phyloP scores from a whole-genome alignment of 768 basidiomycete genomes.

The Sarcodon sp. region DNA sequence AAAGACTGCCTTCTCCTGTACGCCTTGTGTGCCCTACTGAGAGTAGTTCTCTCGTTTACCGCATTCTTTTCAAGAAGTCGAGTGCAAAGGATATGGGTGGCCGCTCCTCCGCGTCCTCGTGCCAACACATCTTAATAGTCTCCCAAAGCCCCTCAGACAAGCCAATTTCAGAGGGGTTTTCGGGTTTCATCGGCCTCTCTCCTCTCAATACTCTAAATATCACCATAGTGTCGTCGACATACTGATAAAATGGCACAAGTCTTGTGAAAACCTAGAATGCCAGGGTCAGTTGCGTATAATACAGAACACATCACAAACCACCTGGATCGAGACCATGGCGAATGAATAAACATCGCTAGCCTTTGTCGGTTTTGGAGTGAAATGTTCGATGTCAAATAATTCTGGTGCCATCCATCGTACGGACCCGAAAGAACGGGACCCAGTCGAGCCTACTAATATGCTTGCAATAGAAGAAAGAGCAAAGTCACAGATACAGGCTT shows the following conservation, averaged over 20 bases:
- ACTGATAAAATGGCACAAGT: background rate
- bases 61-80: too few species aligned
- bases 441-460: background rate
- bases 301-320: too few species aligned
- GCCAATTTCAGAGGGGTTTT: background rate
- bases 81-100: too few species aligned
- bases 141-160: slow-evolving; percentile 3
- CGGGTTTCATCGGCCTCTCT: background rate
- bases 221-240: background rate
- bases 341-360: too few species aligned
- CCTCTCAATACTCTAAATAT: slow-evolving; percentile 2
- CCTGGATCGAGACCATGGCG: too few species aligned
- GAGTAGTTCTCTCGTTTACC: too few species aligned
- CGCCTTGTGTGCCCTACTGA: too few species aligned
- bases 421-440: slow-evolving; percentile 3
- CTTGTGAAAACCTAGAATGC: slow-evolving; percentile 1
- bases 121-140: slow-evolving; percentile 4
- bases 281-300: too few species aligned
- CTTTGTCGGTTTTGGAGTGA: too few species aligned
- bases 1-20: too few species aligned
- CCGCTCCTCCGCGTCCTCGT: background rate
- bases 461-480: slow-evolving; percentile 7
- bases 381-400: slow-evolving; percentile 1
- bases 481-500: slow-evolving; percentile 8
- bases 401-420: slow-evolving; percentile 12